Evolutionary conservation across 768 basidiomycete species (phyloP).

Genomic region (Lactarius evosmus): DNA sequence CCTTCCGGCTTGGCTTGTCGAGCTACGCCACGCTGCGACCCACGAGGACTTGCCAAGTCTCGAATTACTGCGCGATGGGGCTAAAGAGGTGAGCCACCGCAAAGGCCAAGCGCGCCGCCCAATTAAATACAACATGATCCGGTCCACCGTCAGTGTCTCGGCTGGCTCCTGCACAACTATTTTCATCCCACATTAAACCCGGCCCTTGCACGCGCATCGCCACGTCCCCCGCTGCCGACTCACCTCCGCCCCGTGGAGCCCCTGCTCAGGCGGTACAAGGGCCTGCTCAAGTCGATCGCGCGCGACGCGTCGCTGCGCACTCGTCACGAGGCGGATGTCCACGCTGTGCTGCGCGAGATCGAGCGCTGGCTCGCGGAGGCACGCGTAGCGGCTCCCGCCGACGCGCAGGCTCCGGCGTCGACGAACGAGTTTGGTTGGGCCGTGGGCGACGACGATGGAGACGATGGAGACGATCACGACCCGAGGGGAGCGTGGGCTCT

Average conservation of each 20-base stretch:
- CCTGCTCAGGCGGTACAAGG: slow-evolving; percentile 71
- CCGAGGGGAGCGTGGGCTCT: slow-evolving; percentile 63
- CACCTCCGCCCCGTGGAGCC: slow-evolving; percentile 61
- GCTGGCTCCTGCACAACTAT: slow-evolving; percentile 82
- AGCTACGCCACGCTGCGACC: slow-evolving; percentile 91
- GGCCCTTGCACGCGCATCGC: slow-evolving; percentile 30
- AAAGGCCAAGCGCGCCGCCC: neutral
- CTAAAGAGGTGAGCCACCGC: slow-evolving; percentile 63
- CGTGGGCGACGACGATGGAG: slow-evolving; percentile 29
- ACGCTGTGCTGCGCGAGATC: slow-evolving; percentile 52
- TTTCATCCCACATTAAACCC: slow-evolving; percentile 75
- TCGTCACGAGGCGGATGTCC: slow-evolving; percentile 49
- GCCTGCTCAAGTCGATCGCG: slow-evolving; percentile 54
- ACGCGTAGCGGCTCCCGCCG: slow-evolving; percentile 60
- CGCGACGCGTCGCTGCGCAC: slow-evolving; percentile 62
- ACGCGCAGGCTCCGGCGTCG: slow-evolving; percentile 36
- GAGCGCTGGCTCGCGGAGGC: slow-evolving; percentile 81
- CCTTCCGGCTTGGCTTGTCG: slow-evolving; percentile 85
- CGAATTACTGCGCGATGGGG: slow-evolving; percentile 71
- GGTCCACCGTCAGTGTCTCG: slow-evolving; percentile 55
- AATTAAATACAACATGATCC: neutral
- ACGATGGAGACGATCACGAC: slow-evolving; percentile 42
- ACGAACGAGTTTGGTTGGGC: slow-evolving; percentile 45
- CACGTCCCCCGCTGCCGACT: slow-evolving; percentile 31
- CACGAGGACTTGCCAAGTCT: slow-evolving; percentile 93